Percentiles rank a stretch among this genome's conserved stretches.
Evolutionary conservation across 2,329 filamentous ascomycete species (phyloP).

Genomic region (Aspergillus texensis): DNA sequence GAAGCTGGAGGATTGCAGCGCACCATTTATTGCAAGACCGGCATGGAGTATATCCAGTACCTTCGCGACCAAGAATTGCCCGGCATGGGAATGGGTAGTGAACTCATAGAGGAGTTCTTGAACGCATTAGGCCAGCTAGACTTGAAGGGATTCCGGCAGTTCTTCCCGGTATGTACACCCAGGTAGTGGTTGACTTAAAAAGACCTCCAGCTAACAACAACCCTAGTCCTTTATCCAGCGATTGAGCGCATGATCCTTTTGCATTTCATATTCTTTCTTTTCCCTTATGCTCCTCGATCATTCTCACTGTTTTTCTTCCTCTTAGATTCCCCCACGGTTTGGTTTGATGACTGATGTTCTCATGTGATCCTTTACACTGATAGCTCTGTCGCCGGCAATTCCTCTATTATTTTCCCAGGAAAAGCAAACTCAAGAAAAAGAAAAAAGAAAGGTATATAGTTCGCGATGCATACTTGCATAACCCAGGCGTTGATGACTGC

Average conservation of each 20-base stretch:
- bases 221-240: slow-evolving; percentile 47
- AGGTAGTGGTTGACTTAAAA: neutral
- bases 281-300: slow-evolving; percentile 12
- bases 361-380: slow-evolving; percentile 20
- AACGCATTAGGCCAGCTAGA: slow-evolving; percentile 48
- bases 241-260: slow-evolving; percentile 44
- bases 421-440: slow-evolving; percentile 4
- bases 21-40: slow-evolving; percentile 87
- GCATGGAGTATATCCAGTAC: slow-evolving; percentile 70
- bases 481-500: slow-evolving; percentile 19
- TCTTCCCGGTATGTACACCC: slow-evolving; percentile 47
- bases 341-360: slow-evolving; percentile 30
- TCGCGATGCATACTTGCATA: slow-evolving; percentile 24
- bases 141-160: slow-evolving; percentile 50
- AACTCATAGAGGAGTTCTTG: slow-evolving; percentile 52
- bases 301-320: slow-evolving; percentile 15
- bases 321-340: slow-evolving; percentile 33
- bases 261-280: slow-evolving; percentile 18
- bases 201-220: slow-evolving; percentile 9
- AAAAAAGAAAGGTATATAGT: slow-evolving; percentile 26
- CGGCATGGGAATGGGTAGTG: slow-evolving; percentile 50
- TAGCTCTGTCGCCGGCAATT: slow-evolving; percentile 15
- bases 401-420: slow-evolving; percentile 3
- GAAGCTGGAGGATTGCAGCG: slow-evolving; percentile 89
- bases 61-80: slow-evolving; percentile 49